Evolutionary conservation across 176 grass and related monocot genomes (phyloP).

Genomic region (Avena sativa): DNA sequence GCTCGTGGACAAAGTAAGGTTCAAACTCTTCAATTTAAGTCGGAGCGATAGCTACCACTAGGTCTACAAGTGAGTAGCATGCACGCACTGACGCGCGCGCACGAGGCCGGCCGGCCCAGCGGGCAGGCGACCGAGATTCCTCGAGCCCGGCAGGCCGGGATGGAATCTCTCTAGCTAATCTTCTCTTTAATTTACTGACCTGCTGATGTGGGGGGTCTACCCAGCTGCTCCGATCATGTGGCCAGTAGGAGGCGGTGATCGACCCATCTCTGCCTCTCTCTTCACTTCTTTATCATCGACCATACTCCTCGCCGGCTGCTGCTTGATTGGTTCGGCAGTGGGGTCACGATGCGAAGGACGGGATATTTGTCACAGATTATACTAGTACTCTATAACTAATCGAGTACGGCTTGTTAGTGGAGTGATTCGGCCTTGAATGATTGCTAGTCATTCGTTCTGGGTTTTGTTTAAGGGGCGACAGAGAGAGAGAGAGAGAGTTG

Average conservation of each 20-base stretch:
- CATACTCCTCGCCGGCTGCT: not conserved
- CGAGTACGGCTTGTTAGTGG: not conserved
- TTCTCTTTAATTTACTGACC: not conserved
- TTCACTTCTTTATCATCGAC: not conserved
- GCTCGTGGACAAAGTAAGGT: constrained; percentile 11
- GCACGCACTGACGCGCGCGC: not conserved
- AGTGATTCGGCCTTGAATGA: not conserved
- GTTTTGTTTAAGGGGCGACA: not conserved
- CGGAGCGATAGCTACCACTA: too few species aligned
- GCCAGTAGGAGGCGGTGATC: constrained; percentile 14
- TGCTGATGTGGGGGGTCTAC: not conserved
- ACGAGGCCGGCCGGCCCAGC: not conserved
- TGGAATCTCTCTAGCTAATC: not conserved
- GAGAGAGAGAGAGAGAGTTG: not conserved
- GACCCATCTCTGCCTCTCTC: not conserved
- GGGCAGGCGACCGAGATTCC: constrained; percentile 11
- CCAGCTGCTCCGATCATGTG: constrained; percentile 4
- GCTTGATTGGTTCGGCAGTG: not conserved
- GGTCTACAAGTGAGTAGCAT: not conserved
- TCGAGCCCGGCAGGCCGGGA: not conserved
- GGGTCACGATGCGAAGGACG: too few species aligned
- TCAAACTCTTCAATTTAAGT: constrained; percentile 14
- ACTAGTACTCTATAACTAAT: not conserved
- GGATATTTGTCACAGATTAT: not conserved
- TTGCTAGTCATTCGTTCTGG: not conserved